A percentile compares a stretch with the other conserved stretches of the same genome.
Conservation (phyloP, 208 protist genomes). For the Trypanosoma melophagium region DNA sequence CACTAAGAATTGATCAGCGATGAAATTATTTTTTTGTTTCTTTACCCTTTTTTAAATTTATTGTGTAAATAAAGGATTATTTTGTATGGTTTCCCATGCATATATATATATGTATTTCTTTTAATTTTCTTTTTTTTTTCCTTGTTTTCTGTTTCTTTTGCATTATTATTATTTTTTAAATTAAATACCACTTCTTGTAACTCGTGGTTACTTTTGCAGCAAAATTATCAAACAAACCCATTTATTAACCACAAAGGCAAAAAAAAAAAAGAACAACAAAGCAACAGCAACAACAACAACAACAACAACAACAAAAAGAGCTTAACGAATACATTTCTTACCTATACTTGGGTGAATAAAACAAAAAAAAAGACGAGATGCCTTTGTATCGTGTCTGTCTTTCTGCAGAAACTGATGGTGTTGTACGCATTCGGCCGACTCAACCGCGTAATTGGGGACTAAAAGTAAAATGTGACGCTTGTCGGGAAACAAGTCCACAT, state of each 20-base stretch:
- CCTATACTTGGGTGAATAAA: background rate
- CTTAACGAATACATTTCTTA: too few relatives aligned
- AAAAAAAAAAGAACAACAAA: background rate
- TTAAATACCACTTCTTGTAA: too few relatives aligned
- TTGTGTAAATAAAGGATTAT: too few relatives aligned
- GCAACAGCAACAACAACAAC: conserved; percentile 4
- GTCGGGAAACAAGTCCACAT: conserved; percentile 46
- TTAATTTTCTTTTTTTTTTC: background rate
- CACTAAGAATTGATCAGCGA: too few relatives aligned
- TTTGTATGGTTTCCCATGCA: too few relatives aligned
- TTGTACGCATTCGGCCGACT: conserved; percentile 37
- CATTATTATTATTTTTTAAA: too few relatives aligned
- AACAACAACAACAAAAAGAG: conserved; percentile 10
- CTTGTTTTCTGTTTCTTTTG: conserved; percentile 10
- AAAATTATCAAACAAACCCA: background rate
- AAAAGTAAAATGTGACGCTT: conserved; percentile 50
- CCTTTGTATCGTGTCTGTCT: conserved; percentile 56
- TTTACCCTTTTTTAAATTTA: too few relatives aligned
- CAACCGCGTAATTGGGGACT: conserved; percentile 50
- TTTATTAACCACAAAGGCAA: background rate
- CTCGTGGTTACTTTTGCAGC: too few relatives aligned
- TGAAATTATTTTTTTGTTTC: too few relatives aligned
- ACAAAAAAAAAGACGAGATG: conserved; percentile 34
- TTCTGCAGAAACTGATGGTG: conserved; percentile 50
- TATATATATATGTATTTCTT: conserved; percentile 8